Evolutionary conservation across 192 early-diverging fungal genomes (phyloP).

Genomic region (Umbelopsis ramanniana): DNA sequence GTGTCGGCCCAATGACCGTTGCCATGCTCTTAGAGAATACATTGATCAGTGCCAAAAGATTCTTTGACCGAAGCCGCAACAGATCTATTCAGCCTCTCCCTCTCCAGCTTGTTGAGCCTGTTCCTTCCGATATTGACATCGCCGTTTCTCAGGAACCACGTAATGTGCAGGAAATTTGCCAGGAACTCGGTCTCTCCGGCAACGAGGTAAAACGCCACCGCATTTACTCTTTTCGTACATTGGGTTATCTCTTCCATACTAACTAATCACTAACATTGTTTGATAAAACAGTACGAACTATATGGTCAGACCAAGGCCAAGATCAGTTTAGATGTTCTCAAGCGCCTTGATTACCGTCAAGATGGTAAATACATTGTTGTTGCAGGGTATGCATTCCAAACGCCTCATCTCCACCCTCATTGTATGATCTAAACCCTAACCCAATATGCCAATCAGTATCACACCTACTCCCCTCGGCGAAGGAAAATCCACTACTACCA

Average conservation of each 20-base stretch:
- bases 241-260: too few relatives aligned
- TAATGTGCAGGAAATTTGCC: slow-evolving; percentile 72
- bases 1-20: slow-evolving; percentile 98
- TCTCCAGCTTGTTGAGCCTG: slow-evolving; percentile 72
- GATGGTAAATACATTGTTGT: slow-evolving; percentile 95
- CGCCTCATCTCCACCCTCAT: background rate
- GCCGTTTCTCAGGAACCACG: slow-evolving; percentile 90
- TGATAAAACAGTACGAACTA: slow-evolving; percentile 66
- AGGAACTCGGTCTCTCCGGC: slow-evolving; percentile 81
- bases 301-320: slow-evolving; percentile 94
- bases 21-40: slow-evolving; percentile 95
- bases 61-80: slow-evolving; percentile 56
- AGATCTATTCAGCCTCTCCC: slow-evolving; percentile 60
- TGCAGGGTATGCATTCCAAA: slow-evolving; percentile 65
- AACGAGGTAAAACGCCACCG: slow-evolving; percentile 57
- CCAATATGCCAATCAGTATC: slow-evolving; percentile 54
- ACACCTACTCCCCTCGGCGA: slow-evolving; percentile 98
- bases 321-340: slow-evolving; percentile 78
- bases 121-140: slow-evolving; percentile 96
- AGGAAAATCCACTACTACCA: slow-evolving; percentile 97
- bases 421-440: too few relatives aligned
- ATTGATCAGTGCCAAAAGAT: slow-evolving; percentile 75
- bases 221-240: background rate
- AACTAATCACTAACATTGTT: too few relatives aligned
- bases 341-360: slow-evolving; percentile 78